Evolutionary conservation across 345 rosid genomes (phyloP).

Genomic region (Citrus mangshanensis): DNA sequence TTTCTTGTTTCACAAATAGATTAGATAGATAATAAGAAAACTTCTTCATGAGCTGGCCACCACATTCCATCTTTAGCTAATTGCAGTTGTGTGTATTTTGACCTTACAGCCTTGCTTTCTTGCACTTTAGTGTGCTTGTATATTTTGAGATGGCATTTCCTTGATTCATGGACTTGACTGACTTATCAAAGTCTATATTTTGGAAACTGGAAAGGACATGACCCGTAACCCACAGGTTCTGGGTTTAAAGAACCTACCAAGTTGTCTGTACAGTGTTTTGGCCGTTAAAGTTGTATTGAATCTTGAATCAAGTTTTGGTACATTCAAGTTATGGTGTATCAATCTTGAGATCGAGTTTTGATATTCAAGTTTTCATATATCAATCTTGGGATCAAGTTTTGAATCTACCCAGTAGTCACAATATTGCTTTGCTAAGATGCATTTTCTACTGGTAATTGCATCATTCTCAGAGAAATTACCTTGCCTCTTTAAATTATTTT

Average conservation of each 20-base stretch:
- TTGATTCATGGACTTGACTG: not conserved
- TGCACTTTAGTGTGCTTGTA: not conserved
- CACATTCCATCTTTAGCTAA: not conserved
- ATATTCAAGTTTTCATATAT: not conserved
- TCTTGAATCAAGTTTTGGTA: constrained; percentile 8
- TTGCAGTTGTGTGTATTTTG: not conserved
- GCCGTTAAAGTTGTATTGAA: not conserved
- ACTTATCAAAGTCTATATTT: not conserved
- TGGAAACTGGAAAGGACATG: not conserved
- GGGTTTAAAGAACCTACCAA: not conserved
- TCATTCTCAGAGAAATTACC: not conserved
- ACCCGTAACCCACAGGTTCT: not conserved
- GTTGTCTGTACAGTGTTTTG: not conserved
- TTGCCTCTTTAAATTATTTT: not conserved
- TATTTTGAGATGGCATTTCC: not conserved
- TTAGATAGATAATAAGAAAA: not conserved
- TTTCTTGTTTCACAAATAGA: not conserved
- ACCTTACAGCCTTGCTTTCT: not conserved
- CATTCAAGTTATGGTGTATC: not conserved
- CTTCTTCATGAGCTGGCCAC: not conserved
- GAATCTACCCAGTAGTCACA: not conserved
- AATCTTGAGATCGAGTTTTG: not conserved
- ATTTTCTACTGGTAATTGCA: not conserved
- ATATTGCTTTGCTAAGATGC: not conserved
- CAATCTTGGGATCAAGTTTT: constrained; percentile 5